phyloP scores from a whole-genome alignment of 2,329 filamentous ascomycete genomes.

The Ophiostoma australiae region DNA sequence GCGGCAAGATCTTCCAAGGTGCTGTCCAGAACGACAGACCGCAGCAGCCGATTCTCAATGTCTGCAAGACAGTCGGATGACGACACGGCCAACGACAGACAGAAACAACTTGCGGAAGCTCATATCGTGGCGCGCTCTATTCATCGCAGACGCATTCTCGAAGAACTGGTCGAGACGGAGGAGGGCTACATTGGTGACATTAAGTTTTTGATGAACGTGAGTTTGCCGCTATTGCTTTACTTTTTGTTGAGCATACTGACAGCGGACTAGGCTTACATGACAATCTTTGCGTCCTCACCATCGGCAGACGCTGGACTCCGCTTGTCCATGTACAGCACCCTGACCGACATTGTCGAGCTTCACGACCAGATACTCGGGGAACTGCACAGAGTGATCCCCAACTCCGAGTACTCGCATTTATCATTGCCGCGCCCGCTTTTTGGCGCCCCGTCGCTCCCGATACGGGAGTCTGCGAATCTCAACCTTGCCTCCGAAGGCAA shows the following conservation, averaged over 20 bases:
- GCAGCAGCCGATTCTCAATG: constrained; percentile 58
- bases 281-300: constrained; percentile 67
- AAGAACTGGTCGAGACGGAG: constrained; percentile 82
- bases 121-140: constrained; percentile 65
- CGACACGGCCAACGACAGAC: constrained; percentile 43
- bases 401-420: constrained; percentile 52
- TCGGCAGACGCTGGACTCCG: constrained; percentile 59
- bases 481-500: constrained; percentile 43
- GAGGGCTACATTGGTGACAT: constrained; percentile 84
- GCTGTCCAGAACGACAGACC: constrained; percentile 57
- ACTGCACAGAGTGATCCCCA: constrained; percentile 65
- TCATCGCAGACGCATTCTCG: constrained; percentile 72
- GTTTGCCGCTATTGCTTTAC: constrained; percentile 29
- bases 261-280: constrained; percentile 62
- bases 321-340: constrained; percentile 70
- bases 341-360: constrained; percentile 73
- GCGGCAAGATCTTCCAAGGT: constrained; percentile 50
- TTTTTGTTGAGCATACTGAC: too few species aligned
- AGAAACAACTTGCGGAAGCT: constrained; percentile 52
- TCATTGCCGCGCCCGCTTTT: constrained; percentile 39
- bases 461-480: constrained; percentile 45
- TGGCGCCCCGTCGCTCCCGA: constrained; percentile 26
- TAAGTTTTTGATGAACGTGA: constrained; percentile 78
- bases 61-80: constrained; percentile 58
- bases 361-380: constrained; percentile 77